phyloP scores from a whole-genome alignment of 345 rosid genomes.

The Clausena lansium region DNA sequence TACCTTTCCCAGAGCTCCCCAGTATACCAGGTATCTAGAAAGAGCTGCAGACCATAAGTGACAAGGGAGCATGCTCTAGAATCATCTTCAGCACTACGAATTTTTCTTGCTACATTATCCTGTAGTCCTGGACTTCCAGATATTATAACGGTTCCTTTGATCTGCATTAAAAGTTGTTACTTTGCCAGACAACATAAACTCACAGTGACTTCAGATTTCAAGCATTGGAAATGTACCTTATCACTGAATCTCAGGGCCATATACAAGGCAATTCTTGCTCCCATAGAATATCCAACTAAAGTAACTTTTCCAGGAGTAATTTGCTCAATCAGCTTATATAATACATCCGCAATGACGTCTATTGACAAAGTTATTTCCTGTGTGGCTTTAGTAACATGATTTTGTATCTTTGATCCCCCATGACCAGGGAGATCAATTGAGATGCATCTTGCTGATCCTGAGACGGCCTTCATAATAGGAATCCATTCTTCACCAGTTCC shows the following conservation, averaged over 20 bases:
- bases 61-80: constrained; percentile 52
- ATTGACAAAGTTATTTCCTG: constrained; percentile 46
- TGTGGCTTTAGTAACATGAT: constrained; percentile 22
- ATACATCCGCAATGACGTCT: constrained; percentile 43
- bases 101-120: constrained; percentile 50
- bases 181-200: constrained; percentile 7
- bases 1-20: constrained; percentile 86
- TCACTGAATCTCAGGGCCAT: constrained; percentile 62
- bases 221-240: constrained; percentile 41
- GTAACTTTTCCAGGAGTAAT: constrained; percentile 57
- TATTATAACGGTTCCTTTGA: constrained; percentile 67
- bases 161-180: constrained; percentile 32
- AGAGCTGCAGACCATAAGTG: constrained; percentile 55
- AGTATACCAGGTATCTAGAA: constrained; percentile 69
- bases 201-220: neutral
- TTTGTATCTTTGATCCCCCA: constrained; percentile 57
- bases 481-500: constrained; percentile 94
- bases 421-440: constrained; percentile 92
- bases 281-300: constrained; percentile 89
- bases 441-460: constrained; percentile 78
- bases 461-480: constrained; percentile 70
- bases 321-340: constrained; percentile 45
- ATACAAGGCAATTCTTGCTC: constrained; percentile 84
- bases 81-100: constrained; percentile 75
- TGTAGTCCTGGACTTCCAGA: constrained; percentile 90